Evolutionary conservation across 1,284 basidiomycete genomes (phyloP), one percentile per base, ranked within the genome.

Genomic region (Sanghuangporus sanghuang): DNA sequence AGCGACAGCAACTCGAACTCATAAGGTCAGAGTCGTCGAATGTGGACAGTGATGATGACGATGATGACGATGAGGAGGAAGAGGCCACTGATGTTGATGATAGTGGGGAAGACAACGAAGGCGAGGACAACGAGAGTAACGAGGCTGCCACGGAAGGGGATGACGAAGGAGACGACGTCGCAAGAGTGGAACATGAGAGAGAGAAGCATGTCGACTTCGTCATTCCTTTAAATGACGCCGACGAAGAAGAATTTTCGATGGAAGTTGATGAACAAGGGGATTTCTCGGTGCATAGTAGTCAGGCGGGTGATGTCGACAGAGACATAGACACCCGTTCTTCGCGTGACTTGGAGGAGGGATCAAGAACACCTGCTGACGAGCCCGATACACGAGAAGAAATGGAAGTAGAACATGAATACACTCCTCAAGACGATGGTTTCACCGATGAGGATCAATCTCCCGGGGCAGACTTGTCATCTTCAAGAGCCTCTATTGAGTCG

Each of bases 1-100:
- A 92, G 71, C 90, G 91, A 6, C 95, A 96, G 70, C 86, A 91
- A 49, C 80, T 84, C 0, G 89, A 90, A 69, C 76, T 95, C 52
- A 77, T 79, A 0, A 50, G 75, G 11, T 55, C 64, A 1, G 64
- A 35, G 18, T 62, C 61, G 14, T 56, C 23, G 42, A 59, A 49
- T 32, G 52, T 48, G 8, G 57, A 60, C 48, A 23, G n/a, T 14
- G 52, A 44, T 16, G 59, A 54, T 5, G 55, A 67, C 12, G 54
- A 32, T 6, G 64, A 62, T 18, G 60, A 62, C 1, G 66, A 57
- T 3, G 68, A 71, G 6, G 70, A 67, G 1, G 70, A 71, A 2
- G 75, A 39, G 49, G 61, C n/a, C 53, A 53, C 62, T 14, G 62
- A 61, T 8, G 44, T 65, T 6, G 64, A 63, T 18, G 57, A 59